Evolutionary conservation across 331 rosid species (phyloP), one percentile per base, ranked within the genome.

Genomic region (Acacia pycnantha): DNA sequence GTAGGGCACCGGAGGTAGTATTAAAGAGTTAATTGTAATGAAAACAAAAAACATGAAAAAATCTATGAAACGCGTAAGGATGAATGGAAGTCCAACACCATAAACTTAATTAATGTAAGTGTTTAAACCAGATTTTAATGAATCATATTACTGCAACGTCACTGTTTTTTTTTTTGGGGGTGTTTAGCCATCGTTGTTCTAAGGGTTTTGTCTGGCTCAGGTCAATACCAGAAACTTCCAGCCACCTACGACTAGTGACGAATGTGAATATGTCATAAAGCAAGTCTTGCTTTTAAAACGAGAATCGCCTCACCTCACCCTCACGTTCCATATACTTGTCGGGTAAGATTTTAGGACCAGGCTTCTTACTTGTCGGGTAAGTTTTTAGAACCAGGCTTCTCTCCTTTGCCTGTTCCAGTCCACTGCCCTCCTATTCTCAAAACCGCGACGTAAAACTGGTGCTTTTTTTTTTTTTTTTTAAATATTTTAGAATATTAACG

Each of bases 181-280:
- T 0, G 4, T 0, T 0, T 0, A 0, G 37, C 0, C 5, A 33
- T 48, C 19, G 53, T 4, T 13, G 53, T 48, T 14, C 6, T 2
- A 14, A 48, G 53, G n/a, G 2, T 5, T 2, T 15, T 15, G 56
- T 15, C 2, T 15, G 56, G n/a, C 8, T 4, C n/a, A 50, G 2
- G n/a, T 16, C n/a, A 15, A 51, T 1, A 16, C 9, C n/a, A 18
- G 58, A 50, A 16, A 15, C 56, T 50, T 50, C 56, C 2, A 3
- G 7, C 18, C 56, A 50, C 56, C 18, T 1, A 22, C 58, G 3
- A 48, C 51, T 15, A 4, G 19, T 48, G 54, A 48, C 54, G 58
- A 51, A 51, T 51, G 58, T 1, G 58, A 43, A 43, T 37, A 37
- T 37, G 41, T 37, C 8, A 48, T 15, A 19, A 15, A 48, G 54